Conservation (phyloP, 2,329 filamentous ascomycete genomes). For the Scedosporium dehoogii region DNA sequence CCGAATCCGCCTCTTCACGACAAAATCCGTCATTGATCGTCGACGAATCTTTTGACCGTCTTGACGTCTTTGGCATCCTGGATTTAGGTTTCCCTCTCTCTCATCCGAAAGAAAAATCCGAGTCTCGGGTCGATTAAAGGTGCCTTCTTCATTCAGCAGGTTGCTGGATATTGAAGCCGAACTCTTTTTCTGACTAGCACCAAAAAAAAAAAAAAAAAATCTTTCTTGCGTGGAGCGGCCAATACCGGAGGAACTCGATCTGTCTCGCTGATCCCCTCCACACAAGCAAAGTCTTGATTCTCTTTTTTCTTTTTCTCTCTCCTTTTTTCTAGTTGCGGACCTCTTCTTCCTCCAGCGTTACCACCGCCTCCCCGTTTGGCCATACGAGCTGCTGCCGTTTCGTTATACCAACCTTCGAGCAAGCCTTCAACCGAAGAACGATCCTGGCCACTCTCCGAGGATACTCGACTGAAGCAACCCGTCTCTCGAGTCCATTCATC, state of each 20-base stretch:
- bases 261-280: not conserved
- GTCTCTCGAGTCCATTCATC: no score
- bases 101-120: not conserved
- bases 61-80: conserved; percentile 6
- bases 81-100: conserved; percentile 7
- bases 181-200: not conserved
- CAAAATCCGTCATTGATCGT: conserved; percentile 6
- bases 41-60: conserved; percentile 4
- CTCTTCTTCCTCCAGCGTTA: not conserved
- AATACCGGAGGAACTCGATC: not conserved
- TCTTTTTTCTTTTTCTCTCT: not conserved
- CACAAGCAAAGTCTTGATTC: not conserved
- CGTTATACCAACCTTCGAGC: not conserved
- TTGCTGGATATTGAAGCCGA: not conserved
- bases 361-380: not conserved
- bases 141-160: not conserved
- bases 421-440: not conserved
- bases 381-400: no score
- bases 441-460: not conserved
- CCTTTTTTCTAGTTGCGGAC: not conserved
- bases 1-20: conserved; percentile 7
- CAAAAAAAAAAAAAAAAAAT: not conserved
- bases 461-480: no score
- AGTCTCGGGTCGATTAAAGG: not conserved
- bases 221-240: not conserved